These are phyloP conservation scores for Didymella glomerata DNA, from an alignment of 2,329 filamentous ascomycete species.

Conservation along the genomic window DNA sequence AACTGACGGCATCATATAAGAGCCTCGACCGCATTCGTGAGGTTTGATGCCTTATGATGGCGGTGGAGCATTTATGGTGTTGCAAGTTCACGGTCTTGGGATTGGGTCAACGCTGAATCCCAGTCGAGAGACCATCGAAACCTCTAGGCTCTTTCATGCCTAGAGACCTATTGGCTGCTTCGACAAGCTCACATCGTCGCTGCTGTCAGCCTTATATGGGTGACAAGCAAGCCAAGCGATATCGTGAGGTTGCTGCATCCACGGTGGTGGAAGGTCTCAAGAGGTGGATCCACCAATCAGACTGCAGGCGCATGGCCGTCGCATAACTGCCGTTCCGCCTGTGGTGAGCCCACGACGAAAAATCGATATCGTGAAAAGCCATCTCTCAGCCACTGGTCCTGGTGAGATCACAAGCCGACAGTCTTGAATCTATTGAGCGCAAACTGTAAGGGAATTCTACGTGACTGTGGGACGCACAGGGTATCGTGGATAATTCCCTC, in stretches of 20 bases:
- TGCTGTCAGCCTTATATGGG: not conserved
- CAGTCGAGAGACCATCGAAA: not conserved
- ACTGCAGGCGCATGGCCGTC: not conserved
- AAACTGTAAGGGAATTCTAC: not conserved
- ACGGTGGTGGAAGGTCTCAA: not conserved
- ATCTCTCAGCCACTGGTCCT: not conserved
- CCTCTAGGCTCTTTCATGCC: not conserved
- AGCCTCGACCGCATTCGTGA: not conserved
- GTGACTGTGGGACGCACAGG: not conserved
- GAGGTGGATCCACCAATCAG: slow-evolving; percentile 10
- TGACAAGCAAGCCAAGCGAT: not conserved
- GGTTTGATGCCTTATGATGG: not conserved
- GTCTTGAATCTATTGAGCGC: not conserved
- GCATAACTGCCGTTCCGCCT: not conserved
- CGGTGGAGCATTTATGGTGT: not conserved
- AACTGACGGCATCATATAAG: not conserved
- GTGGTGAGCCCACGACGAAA: not conserved
- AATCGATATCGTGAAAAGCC: not conserved
- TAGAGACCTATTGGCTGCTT: not conserved
- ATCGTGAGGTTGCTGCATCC: slow-evolving; percentile 3
- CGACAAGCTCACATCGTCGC: not conserved
- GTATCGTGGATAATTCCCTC: not conserved
- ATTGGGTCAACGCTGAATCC: not conserved
- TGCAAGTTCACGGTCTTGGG: not conserved
- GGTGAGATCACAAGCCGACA: not conserved